Conservation (phyloP, 2,329 filamentous ascomycete species). For the Diaporthe eres region DNA sequence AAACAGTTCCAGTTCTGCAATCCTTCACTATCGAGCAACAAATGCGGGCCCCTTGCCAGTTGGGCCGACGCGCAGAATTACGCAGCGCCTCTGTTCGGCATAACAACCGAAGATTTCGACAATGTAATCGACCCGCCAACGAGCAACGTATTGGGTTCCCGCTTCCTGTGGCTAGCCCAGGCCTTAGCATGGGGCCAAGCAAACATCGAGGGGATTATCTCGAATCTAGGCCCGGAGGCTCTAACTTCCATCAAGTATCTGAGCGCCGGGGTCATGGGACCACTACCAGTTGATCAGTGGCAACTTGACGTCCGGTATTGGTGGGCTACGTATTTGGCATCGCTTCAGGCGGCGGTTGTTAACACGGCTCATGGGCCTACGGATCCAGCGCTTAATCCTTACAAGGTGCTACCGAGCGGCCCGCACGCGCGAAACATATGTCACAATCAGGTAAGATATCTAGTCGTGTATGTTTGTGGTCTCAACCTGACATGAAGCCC, state of each 20-base stretch:
- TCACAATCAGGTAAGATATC: neutral
- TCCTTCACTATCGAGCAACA: neutral
- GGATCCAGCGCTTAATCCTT: neutral
- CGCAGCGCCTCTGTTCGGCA: neutral
- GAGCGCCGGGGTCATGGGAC: neutral
- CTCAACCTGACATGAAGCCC: neutral
- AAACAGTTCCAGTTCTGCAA: constrained; percentile 39
- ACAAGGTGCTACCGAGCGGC: neutral
- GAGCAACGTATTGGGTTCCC: neutral
- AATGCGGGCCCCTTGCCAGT: constrained; percentile 3
- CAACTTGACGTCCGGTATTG: constrained; percentile 42
- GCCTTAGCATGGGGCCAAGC: neutral
- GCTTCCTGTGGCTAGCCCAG: neutral
- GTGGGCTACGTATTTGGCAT: constrained; percentile 35
- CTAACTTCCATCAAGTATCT: neutral
- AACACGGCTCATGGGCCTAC: neutral
- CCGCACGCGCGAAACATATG: neutral
- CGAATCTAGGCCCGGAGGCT: neutral
- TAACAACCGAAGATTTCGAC: rapidly evolving
- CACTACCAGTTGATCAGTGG: constrained; percentile 42
- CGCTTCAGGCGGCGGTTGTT: constrained; percentile 9
- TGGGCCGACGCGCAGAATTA: neutral
- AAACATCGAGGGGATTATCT: rapidly evolving
- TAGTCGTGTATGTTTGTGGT: neutral
- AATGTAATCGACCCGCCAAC: neutral